Conservation (phyloP, 148 eudicot species). For the Simmondsia chinensis region DNA sequence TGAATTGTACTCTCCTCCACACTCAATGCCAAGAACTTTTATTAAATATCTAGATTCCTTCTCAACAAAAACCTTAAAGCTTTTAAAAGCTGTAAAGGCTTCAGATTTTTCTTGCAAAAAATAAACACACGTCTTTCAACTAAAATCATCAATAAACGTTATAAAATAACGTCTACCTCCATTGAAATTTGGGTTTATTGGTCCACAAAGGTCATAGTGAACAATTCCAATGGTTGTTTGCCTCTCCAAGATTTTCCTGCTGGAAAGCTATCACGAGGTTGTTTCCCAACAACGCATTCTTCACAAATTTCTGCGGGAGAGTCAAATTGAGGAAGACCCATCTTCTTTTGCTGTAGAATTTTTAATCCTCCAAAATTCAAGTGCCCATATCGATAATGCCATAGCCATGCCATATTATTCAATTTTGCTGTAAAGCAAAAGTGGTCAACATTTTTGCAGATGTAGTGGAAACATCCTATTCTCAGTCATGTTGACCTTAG, state of each 20-base stretch:
- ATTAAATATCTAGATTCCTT: no score
- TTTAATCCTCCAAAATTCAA: constrained; percentile 7
- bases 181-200: constrained; percentile 5
- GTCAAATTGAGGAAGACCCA: constrained; percentile 8
- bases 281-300: constrained; percentile 14
- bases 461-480: constrained; percentile 9
- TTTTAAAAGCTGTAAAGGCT: no score
- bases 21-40: no score
- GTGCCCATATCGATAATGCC: constrained; percentile 15
- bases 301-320: neutral
- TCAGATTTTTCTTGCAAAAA: no score
- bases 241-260: constrained; percentile 5
- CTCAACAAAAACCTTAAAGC: no score
- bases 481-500: constrained; percentile 3
- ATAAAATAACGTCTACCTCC: no score
- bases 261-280: constrained; percentile 4
- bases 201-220: constrained; percentile 8
- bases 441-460: neutral
- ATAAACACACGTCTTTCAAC: no score
- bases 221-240: constrained; percentile 4
- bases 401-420: constrained; percentile 3
- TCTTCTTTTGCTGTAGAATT: constrained; percentile 5
- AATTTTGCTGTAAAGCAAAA: constrained; percentile 1
- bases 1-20: no score
- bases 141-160: no score